These are phyloP conservation scores for Cordyceps tenuipes DNA, from an alignment of 2,329 filamentous ascomycete species.

Conservation along the genomic window DNA sequence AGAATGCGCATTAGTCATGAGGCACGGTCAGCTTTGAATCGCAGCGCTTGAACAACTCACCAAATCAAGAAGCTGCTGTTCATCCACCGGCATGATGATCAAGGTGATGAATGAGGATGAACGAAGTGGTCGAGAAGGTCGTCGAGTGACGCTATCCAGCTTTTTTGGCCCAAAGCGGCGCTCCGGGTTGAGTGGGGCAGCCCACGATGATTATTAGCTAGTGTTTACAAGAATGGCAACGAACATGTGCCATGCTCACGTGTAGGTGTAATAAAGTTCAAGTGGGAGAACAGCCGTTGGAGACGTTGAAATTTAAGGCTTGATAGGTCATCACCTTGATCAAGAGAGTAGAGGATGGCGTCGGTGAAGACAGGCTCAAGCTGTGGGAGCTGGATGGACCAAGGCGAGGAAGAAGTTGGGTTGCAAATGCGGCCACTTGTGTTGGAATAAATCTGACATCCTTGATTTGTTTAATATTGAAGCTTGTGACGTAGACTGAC, in stretches of 20 bases:
- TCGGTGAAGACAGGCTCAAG: constrained; percentile 50
- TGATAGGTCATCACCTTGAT: constrained; percentile 71
- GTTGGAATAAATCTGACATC: background rate
- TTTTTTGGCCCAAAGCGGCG: constrained; percentile 8
- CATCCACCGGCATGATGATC: constrained; percentile 64
- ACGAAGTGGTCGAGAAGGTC: constrained; percentile 4
- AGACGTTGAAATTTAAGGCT: background rate
- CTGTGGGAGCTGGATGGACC: constrained; percentile 44
- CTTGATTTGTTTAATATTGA: background rate
- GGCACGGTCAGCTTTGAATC: background rate
- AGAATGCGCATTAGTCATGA: background rate
- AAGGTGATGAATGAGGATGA: constrained; percentile 12
- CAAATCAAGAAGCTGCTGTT: constrained; percentile 69
- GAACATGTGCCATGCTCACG: constrained; percentile 9
- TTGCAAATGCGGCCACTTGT: background rate
- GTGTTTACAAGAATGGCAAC: background rate
- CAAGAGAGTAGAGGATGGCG: constrained; percentile 66
- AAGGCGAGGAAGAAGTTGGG: background rate
- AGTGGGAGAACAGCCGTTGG: background rate
- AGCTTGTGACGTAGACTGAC: background rate
- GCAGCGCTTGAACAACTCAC: constrained; percentile 41
- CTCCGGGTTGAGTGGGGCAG: constrained; percentile 2
- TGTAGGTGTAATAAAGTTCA: background rate
- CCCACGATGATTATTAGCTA: background rate
- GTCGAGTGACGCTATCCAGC: constrained; percentile 10